Conservation (phyloP, 2,329 filamentous ascomycete genomes). For the Colletotrichum sojae region DNA sequence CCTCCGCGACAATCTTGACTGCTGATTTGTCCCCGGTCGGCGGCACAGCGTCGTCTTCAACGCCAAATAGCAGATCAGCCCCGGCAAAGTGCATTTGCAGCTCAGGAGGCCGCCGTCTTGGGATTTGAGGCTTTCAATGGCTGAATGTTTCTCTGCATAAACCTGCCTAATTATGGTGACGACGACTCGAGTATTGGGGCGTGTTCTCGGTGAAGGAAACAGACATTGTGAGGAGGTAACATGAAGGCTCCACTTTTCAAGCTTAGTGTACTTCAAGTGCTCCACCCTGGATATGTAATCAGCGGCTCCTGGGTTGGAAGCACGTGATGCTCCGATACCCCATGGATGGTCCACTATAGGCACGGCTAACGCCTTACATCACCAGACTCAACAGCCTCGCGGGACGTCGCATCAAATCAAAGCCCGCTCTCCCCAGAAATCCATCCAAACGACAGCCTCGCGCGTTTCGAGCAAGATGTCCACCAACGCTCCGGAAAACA, state of each 20-base stretch:
- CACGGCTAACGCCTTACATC: constrained; percentile 25
- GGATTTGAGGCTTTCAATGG: not conserved
- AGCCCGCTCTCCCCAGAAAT: not conserved
- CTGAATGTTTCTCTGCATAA: too few relatives aligned
- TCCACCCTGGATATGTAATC: too few relatives aligned
- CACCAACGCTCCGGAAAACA: constrained; percentile 52
- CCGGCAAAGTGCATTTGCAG: constrained; percentile 14
- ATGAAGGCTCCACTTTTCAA: too few relatives aligned
- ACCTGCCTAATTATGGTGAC: too few relatives aligned
- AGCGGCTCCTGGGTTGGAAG: too few relatives aligned
- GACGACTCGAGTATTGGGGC: too few relatives aligned
- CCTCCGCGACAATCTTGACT: not conserved
- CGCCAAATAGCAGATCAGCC: constrained; percentile 24
- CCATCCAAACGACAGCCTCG: constrained; percentile 19
- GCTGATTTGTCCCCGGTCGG: constrained; percentile 8
- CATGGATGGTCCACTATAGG: not conserved
- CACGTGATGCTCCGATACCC: constrained; percentile 17
- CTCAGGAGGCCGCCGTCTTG: constrained; percentile 12
- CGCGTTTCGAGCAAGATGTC: constrained; percentile 48
- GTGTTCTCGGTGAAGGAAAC: too few relatives aligned
- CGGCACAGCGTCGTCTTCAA: constrained; percentile 9
- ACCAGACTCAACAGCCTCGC: constrained; percentile 37
- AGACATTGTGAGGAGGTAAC: too few relatives aligned
- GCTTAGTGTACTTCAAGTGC: too few relatives aligned
- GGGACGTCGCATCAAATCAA: constrained; percentile 3